A percentile compares a stretch with the other conserved stretches of the same genome.
These are phyloP conservation scores for Orychophragmus violaceus DNA, from an alignment of 345 rosid species.

Conservation along the genomic window DNA sequence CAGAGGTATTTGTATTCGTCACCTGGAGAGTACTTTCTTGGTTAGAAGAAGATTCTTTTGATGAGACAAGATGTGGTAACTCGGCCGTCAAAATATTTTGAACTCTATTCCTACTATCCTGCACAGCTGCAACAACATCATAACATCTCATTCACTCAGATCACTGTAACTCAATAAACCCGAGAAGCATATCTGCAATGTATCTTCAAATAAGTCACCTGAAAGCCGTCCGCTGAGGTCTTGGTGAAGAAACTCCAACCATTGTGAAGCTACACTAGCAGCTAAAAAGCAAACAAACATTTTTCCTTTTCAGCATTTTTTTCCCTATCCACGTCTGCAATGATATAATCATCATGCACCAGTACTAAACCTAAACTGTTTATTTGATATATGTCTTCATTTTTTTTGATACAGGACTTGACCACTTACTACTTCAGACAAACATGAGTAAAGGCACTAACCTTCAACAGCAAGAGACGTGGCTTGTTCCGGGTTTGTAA, in stretches of 20 bases:
- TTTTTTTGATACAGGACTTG: not conserved
- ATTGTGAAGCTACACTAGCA: slow-evolving; percentile 86
- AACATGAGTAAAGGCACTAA: slow-evolving; percentile 18
- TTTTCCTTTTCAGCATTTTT: slow-evolving; percentile 24
- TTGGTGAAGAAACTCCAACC: slow-evolving; percentile 93
- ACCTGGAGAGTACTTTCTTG: slow-evolving; percentile 34
- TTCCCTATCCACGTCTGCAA: slow-evolving; percentile 26
- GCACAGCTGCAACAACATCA: slow-evolving; percentile 55
- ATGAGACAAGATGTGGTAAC: slow-evolving; percentile 53
- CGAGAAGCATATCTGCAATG: not conserved
- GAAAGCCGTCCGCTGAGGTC: slow-evolving; percentile 85
- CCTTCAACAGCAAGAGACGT: slow-evolving; percentile 71
- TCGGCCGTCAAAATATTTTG: slow-evolving; percentile 60
- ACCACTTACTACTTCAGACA: not conserved
- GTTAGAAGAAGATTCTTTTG: slow-evolving; percentile 56
- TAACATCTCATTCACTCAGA: slow-evolving; percentile 1
- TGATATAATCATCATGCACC: slow-evolving; percentile 15
- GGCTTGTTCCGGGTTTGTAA: slow-evolving; percentile 42
- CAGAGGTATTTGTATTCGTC: not conserved
- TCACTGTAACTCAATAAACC: not conserved
- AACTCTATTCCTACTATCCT: slow-evolving; percentile 83
- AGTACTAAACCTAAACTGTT: not conserved
- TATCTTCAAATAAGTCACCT: slow-evolving; percentile 45
- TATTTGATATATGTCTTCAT: too few relatives aligned
- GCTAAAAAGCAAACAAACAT: slow-evolving; percentile 47